These are phyloP conservation scores for Hyphodiscus hymeniophilus DNA, from an alignment of 495 filamentous ascomycete genomes.

Conservation along the genomic window DNA sequence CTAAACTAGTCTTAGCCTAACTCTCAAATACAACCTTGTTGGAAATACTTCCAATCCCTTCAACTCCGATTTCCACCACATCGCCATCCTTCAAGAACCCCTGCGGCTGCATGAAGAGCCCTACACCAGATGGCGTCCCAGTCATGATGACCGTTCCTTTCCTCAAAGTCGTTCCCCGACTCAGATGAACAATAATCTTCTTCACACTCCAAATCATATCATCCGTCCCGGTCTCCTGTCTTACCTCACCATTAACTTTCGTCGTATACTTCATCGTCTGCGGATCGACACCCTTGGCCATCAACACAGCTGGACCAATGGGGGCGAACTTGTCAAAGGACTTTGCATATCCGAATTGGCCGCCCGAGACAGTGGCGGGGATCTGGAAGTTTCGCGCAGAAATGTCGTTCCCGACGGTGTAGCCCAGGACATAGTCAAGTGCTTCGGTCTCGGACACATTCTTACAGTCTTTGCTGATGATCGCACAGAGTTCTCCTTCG, in stretches of 20 bases:
- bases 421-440: conserved; percentile 16
- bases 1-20: no score
- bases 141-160: conserved; percentile 33
- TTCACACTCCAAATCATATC: conserved; percentile 10
- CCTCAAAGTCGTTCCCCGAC: conserved; percentile 26
- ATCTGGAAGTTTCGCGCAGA: conserved; percentile 14
- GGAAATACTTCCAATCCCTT: conserved; percentile 24
- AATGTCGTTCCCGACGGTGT: conserved; percentile 20
- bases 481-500: conserved; percentile 17
- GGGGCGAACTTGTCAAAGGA: conserved; percentile 12
- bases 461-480: conserved; percentile 17
- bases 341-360: conserved; percentile 9
- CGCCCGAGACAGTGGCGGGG: conserved; percentile 9
- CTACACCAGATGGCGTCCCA: conserved; percentile 32
- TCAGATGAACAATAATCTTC: conserved; percentile 8
- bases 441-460: conserved; percentile 7
- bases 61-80: conserved; percentile 28
- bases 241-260: conserved; percentile 12
- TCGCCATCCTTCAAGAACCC: conserved; percentile 34
- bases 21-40: conserved; percentile 27
- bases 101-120: conserved; percentile 24
- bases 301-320: conserved; percentile 4
- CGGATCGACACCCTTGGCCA: conserved; percentile 8
- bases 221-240: conserved; percentile 12
- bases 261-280: conserved; percentile 6